These are phyloP conservation scores for Penicillium vulpinum DNA, from an alignment of 2,329 filamentous ascomycete genomes.

Conservation along the genomic window DNA sequence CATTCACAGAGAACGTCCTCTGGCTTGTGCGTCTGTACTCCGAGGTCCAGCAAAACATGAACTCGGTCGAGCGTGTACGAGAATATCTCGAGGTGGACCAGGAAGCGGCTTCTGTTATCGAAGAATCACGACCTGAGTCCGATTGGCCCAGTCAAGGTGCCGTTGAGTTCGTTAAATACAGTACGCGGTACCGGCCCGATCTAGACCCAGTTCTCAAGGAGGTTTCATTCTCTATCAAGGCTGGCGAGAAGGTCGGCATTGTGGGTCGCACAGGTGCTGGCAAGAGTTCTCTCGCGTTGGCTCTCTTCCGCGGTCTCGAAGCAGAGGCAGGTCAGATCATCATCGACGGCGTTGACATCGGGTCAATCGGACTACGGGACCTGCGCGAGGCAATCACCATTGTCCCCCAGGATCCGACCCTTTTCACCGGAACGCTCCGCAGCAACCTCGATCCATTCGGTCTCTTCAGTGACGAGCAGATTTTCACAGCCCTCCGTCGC, in stretches of 20 bases:
- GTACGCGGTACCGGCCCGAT: constrained; percentile 83
- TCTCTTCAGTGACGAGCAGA: constrained; percentile 83
- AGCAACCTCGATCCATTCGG: constrained; percentile 92
- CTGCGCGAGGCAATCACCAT: constrained; percentile 93
- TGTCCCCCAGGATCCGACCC: constrained; percentile 89
- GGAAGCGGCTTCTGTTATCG: constrained; percentile 76
- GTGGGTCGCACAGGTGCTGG: constrained; percentile 94
- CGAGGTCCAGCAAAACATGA: constrained; percentile 98
- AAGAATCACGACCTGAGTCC: constrained; percentile 71
- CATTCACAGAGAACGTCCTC: constrained; percentile 93
- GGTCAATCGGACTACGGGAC: constrained; percentile 86
- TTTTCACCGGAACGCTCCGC: constrained; percentile 89
- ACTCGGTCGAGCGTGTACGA: constrained; percentile 94
- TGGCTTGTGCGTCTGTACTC: constrained; percentile 96
- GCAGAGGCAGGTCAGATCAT: constrained; percentile 86
- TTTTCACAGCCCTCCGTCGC: constrained; percentile 80
- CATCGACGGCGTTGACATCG: constrained; percentile 89
- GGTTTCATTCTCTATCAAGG: constrained; percentile 80
- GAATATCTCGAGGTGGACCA: constrained; percentile 97
- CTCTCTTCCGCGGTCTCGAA: constrained; percentile 90
- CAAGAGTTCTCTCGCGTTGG: constrained; percentile 91
- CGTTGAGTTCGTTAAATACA: constrained; percentile 86
- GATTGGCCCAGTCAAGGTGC: constrained; percentile 85
- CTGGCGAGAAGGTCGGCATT: constrained; percentile 91
- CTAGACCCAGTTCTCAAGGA: constrained; percentile 82